phyloP scores from a whole-genome alignment of 108 stramenopile genomes.

The Cyclotella choctawhatcheeana region DNA sequence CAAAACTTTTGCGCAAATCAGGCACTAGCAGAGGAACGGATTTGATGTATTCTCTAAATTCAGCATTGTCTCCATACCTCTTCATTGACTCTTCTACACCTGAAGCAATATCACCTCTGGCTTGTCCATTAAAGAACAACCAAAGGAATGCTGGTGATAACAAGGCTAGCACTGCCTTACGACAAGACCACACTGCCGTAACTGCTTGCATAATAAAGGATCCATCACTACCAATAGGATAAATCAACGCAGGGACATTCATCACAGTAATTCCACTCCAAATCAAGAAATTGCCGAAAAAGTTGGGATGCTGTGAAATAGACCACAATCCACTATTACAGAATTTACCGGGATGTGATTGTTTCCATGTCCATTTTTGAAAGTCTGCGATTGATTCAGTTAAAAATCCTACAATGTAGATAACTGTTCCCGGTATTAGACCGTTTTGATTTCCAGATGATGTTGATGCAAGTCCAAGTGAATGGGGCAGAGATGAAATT shows the following conservation, averaged over 20 bases:
- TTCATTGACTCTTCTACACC: conserved; percentile 47
- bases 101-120: conserved; percentile 57
- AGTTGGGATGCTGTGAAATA: conserved; percentile 86
- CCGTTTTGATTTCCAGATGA: conserved; percentile 5
- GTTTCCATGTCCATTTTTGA: conserved; percentile 85
- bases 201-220: conserved; percentile 4
- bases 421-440: conserved; percentile 38
- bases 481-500: conserved; percentile 69
- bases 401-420: conserved; percentile 54
- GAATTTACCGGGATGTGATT: conserved; percentile 59
- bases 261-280: conserved; percentile 78
- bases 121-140: conserved; percentile 66
- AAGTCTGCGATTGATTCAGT: conserved; percentile 74
- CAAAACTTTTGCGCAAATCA: conserved; percentile 26
- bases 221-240: conserved; percentile 6
- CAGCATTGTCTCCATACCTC: conserved; percentile 69
- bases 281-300: conserved; percentile 74
- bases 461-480: conserved; percentile 60
- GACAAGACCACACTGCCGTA: conserved; percentile 10
- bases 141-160: conserved; percentile 69
- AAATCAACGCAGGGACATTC: conserved; percentile 68
- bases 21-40: conserved; percentile 67
- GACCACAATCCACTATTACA: conserved; percentile 82
- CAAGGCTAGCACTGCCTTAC: conserved; percentile 40
- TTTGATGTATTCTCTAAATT: conserved; percentile 54